A percentile compares a stretch with the other conserved stretches of the same genome.
phyloP scores from a whole-genome alignment of 2,329 filamentous ascomycete genomes.

The Venturia asperata region DNA sequence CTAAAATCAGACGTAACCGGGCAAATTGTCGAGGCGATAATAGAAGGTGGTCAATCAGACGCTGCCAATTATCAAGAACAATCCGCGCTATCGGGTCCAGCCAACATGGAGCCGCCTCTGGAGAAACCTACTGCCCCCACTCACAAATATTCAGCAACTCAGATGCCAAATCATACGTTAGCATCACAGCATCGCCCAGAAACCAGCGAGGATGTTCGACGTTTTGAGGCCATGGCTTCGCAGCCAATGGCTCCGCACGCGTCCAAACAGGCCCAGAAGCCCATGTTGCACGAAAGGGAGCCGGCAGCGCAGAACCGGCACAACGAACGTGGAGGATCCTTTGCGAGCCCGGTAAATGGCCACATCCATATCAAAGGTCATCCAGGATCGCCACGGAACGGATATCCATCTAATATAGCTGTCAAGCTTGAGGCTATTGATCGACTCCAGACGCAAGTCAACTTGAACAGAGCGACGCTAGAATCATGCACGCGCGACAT shows the following conservation, averaged over 20 bases:
- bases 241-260: background rate
- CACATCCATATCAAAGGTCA: conserved; percentile 8
- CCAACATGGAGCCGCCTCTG: background rate
- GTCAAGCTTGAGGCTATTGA: conserved; percentile 36
- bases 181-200: background rate
- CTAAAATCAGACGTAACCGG: conserved; percentile 30
- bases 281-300: background rate
- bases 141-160: background rate
- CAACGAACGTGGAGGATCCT: conserved; percentile 9
- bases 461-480: conserved; percentile 37
- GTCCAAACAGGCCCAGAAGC: background rate
- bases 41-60: conserved; percentile 18
- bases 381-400: conserved; percentile 4
- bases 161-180: background rate
- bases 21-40: conserved; percentile 22
- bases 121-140: background rate
- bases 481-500: conserved; percentile 29
- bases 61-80: conserved; percentile 11
- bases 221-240: background rate
- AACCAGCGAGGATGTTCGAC: background rate
- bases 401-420: conserved; percentile 21
- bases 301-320: conserved; percentile 10
- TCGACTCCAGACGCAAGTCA: conserved; percentile 43
- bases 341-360: conserved; percentile 15
- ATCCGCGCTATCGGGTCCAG: conserved; percentile 6